These are phyloP conservation scores for Rhizopogon vinicolor DNA, from an alignment of 768 basidiomycete genomes.

Conservation along the genomic window DNA sequence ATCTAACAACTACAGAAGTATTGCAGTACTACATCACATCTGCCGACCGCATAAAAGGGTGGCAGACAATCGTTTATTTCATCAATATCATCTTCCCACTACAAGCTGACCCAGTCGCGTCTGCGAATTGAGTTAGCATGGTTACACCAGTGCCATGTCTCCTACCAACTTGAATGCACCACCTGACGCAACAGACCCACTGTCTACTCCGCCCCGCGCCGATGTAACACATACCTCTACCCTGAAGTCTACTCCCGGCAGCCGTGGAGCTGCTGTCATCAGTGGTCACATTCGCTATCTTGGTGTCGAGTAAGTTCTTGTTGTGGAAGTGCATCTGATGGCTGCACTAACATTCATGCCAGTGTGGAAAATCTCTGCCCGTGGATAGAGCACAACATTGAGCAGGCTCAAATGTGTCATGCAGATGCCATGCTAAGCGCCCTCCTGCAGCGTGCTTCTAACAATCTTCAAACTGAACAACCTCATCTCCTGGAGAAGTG, in stretches of 20 bases:
- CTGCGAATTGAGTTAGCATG: too few species aligned
- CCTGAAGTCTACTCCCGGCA: neutral
- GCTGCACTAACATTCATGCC: neutral
- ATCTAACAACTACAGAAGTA: slow-evolving; percentile 5
- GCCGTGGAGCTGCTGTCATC: neutral
- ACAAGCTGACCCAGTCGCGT: too few species aligned
- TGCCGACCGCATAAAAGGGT: too few species aligned
- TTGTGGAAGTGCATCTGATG: neutral
- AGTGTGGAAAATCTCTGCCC: neutral
- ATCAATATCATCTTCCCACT: too few species aligned
- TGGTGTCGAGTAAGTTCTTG: neutral
- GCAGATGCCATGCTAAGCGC: neutral
- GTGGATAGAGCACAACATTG: neutral
- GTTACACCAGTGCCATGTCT: neutral
- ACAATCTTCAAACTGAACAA: neutral
- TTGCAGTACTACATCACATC: too few species aligned
- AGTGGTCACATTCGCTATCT: neutral
- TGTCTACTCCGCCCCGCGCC: neutral
- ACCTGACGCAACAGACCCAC: too few species aligned
- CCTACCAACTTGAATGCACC: neutral
- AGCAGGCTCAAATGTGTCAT: neutral
- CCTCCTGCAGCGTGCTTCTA: neutral
- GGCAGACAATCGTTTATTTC: too few species aligned
- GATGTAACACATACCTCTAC: neutral
- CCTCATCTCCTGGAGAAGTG: neutral